phyloP scores from a whole-genome alignment of 116 monocot species.

The Papilionanthe hybrid region DNA sequence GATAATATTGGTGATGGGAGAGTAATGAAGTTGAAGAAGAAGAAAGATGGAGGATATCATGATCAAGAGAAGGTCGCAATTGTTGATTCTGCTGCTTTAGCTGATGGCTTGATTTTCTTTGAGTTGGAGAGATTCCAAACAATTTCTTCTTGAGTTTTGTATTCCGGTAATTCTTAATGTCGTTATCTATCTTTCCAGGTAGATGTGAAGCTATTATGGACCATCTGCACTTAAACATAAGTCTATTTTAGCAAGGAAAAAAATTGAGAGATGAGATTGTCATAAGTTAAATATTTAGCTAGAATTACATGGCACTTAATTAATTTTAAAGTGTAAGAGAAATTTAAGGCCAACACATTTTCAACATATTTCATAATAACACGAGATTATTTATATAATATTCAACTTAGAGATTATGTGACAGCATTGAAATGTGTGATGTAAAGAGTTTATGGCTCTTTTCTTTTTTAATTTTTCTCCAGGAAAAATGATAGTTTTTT shows the following conservation, averaged over 20 bases:
- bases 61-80: neutral
- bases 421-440: too few species aligned
- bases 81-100: neutral
- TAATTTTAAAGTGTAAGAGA: neutral
- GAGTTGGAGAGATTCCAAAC: neutral
- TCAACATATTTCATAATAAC: too few species aligned
- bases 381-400: too few species aligned
- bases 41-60: neutral
- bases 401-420: too few species aligned
- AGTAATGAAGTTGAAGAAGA: neutral
- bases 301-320: too few species aligned
- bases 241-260: too few species aligned
- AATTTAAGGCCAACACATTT: too few species aligned
- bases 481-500: too few species aligned
- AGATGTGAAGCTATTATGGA: constrained; percentile 9
- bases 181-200: constrained; percentile 6
- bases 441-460: too few species aligned
- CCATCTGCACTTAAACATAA: constrained; percentile 3
- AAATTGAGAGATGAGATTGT: too few species aligned
- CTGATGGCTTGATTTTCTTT: constrained; percentile 10
- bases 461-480: too few species aligned
- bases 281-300: too few species aligned
- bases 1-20: neutral
- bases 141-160: constrained; percentile 7
- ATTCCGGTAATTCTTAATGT: constrained; percentile 9